Base-by-base conservation (phyloP, 2,329 filamentous ascomycete species). In the Phialophora expanda region DNA sequence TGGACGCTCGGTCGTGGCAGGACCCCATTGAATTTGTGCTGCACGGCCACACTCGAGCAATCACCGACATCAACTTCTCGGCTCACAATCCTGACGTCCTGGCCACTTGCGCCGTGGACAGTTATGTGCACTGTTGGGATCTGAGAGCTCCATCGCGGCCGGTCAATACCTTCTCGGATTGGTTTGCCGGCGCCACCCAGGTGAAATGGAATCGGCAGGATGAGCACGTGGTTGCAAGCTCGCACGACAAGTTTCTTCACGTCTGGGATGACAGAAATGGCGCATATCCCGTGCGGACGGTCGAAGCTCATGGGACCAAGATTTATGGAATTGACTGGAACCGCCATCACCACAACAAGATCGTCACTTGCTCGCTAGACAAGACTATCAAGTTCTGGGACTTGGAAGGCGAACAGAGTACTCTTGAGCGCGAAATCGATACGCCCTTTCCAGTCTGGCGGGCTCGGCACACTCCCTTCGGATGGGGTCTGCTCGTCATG, bases 241-340 rank as follows among this genome's bases (percentile, higher is more conserved):
- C 93, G 11, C 94, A 97, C 79, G 93, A 97, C 77, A 88, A 89
- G 56, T 92, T 88, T 80, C 82, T 97, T 51, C 90, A 92, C 67
- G 92, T 97, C 59, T 97, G 93, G 93, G 93, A 97, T 77, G 89
- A 91, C 74, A 85, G 93, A 56, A 91, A 90, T 74, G 87, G 92
- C 0, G 89, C 90, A 2, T 84, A 87, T 65, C 93, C 93, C 4
- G 79, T 97, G 51, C 89, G 88, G 66, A 94, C 92, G 17, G 96
- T 97, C 68, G 88, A 89, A 74, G 94, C 93, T 0, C 93, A 97
- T 74, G 87, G 87, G 34, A 97, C 93, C 44, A 97, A 97, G 78
- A 97, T 97, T 66, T 97, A 97, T 75, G 94, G 94, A 30, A 83
- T 97, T 38, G 94, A 97, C 78, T 97, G 94, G 94, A 96, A 96